A percentile compares a stretch with the other conserved stretches of the same genome.
These are phyloP conservation scores for Leccinum subspadiceum DNA, from an alignment of 1,284 basidiomycete species.

Conservation along the genomic window DNA sequence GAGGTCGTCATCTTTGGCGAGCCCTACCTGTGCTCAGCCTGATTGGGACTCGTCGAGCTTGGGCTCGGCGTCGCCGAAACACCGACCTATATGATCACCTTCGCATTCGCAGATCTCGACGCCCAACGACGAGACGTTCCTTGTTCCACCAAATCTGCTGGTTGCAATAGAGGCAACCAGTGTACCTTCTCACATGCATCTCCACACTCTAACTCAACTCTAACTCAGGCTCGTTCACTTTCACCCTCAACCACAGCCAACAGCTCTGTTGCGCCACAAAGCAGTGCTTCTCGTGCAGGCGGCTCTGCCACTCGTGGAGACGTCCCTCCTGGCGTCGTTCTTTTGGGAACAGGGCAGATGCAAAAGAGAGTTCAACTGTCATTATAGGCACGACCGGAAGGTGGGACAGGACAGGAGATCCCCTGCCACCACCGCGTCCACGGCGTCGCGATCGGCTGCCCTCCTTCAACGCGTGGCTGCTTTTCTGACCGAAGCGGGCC, in stretches of 20 bases:
- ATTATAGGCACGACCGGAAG: slow-evolving; percentile 40
- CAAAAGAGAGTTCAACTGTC: slow-evolving; percentile 46
- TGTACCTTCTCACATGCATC: slow-evolving; percentile 34
- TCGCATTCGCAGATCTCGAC: too few species aligned
- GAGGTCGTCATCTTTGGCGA: slow-evolving; percentile 74
- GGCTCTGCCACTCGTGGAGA: slow-evolving; percentile 3
- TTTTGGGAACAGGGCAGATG: slow-evolving; percentile 56
- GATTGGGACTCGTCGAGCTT: slow-evolving; percentile 35
- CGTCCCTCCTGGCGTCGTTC: slow-evolving; percentile 32
- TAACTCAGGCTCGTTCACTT: slow-evolving; percentile 9
- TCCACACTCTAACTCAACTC: not conserved
- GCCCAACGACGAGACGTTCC: too few species aligned
- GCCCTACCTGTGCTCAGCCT: slow-evolving; percentile 28
- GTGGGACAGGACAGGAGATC: slow-evolving; percentile 1
- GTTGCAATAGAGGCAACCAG: slow-evolving; percentile 40
- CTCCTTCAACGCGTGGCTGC: slow-evolving; percentile 36
- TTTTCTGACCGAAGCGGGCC: slow-evolving; percentile 47
- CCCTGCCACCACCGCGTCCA: slow-evolving; percentile 1
- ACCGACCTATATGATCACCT: too few species aligned
- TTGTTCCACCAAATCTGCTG: slow-evolving; percentile 17
- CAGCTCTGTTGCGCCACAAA: slow-evolving; percentile 6
- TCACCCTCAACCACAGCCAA: slow-evolving; percentile 20
- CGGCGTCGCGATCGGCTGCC: slow-evolving; percentile 11
- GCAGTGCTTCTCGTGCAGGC: slow-evolving; percentile 4
- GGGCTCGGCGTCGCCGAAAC: too few species aligned